Evolutionary conservation across 805 yeast species (phyloP).

Genomic region (Peterozyma xylosa): DNA sequence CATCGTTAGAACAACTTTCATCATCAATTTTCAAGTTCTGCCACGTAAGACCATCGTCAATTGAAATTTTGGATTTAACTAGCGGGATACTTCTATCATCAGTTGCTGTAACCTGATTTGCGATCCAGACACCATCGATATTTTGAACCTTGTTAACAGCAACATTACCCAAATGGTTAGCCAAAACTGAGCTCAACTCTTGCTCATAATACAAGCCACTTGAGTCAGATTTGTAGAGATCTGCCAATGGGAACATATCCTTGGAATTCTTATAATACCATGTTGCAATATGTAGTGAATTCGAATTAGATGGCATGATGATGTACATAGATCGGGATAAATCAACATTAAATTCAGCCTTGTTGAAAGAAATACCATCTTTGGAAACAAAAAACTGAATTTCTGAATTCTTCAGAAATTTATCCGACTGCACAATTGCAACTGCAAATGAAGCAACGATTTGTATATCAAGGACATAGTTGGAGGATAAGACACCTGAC

Average conservation of each 20-base stretch:
- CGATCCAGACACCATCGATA: slow-evolving; percentile 58
- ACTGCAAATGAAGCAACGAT: slow-evolving; percentile 34
- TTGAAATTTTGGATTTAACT: slow-evolving; percentile 30
- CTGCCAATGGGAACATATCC: slow-evolving; percentile 16
- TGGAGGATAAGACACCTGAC: slow-evolving; percentile 11
- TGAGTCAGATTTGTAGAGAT: slow-evolving; percentile 47
- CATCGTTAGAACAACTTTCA: slow-evolving; percentile 34
- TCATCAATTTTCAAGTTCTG: slow-evolving; percentile 33
- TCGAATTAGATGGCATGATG: slow-evolving; percentile 31
- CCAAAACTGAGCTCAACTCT: slow-evolving; percentile 32
- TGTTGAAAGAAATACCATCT: slow-evolving; percentile 32
- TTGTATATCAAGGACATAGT: slow-evolving; percentile 24
- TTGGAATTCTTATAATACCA: slow-evolving; percentile 16
- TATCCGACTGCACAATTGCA: slow-evolving; percentile 33
- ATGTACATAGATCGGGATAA: slow-evolving; percentile 27
- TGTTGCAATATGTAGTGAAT: slow-evolving; percentile 33
- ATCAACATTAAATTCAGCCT: slow-evolving; percentile 31
- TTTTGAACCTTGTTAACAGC: slow-evolving; percentile 36
- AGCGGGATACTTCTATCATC: slow-evolving; percentile 20
- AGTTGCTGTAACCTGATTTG: slow-evolving; percentile 26
- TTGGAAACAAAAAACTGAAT: slow-evolving; percentile 36
- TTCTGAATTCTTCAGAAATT: slow-evolving; percentile 27
- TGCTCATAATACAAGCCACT: slow-evolving; percentile 44
- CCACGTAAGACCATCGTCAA: slow-evolving; percentile 53
- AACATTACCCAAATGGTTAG: slow-evolving; percentile 28